Base-by-base conservation (phyloP, 768 basidiomycete species). In the Strobilomyces dryophilus region DNA sequence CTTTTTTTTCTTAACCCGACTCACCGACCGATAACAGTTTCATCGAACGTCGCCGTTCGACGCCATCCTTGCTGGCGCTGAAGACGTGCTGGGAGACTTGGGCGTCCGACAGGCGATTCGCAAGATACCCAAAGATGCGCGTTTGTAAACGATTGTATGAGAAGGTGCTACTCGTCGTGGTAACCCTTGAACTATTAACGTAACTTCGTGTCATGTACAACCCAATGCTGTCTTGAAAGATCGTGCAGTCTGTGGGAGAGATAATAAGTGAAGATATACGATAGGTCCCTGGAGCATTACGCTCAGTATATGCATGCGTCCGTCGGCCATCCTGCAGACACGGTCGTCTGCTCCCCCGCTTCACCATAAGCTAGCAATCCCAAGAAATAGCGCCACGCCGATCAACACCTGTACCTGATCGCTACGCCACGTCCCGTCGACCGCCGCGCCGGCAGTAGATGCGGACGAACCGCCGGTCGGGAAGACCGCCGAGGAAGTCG, bases 31-130 rank as follows among this genome's bases (percentile, higher is more conserved):
- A 42, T 52, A n/a, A n/a, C n/a, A 90, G 88, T 92, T 85, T 61
- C 88, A 90, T 63, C 82, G 88, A 52, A 91, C 89, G 3, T 87
- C 88, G 12, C 82, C 87, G 4, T 92, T 89, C 67, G 90, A 92
- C 62, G 83, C 89, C 3, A 89, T 92, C 62, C 79, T 92, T 26
- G 91, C 87, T 27, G 91, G 91, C 14, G 81, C 84, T 12, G 86
- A 88, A 64, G 85, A 89, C 55, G 86, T 89, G 1, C 57, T 89
- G 42, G 85, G 82, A 3, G 87, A 89, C 58, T 71, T 89, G 31
- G 87, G 87, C 21, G 87, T 88, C 41, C 75, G 87, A 4, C 86
- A 87, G 59, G 87, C 84, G 1, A 74, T 87, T 58, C 85, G 77
- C 67, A 85, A 79, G 69, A 83, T 89, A 76, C 87, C 86, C 2